Evolutionary conservation across 1,284 basidiomycete genomes (phyloP), one percentile per base, ranked within the genome.

Genomic region (Macrocystidia cucumis): DNA sequence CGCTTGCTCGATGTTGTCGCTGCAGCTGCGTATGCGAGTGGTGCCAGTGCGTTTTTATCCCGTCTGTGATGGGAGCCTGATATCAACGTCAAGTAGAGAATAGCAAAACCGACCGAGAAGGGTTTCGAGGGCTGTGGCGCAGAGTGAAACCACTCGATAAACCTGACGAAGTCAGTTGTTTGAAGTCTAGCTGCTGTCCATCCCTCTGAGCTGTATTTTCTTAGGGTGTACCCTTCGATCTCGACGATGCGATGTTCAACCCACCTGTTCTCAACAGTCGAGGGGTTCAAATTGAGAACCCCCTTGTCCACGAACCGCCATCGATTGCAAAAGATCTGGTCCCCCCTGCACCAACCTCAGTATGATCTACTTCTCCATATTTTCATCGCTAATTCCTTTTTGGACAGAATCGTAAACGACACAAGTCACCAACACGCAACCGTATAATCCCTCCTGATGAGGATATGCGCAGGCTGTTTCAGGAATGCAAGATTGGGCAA

Each of bases 181-280:
- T 27, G 19, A 9, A n/a, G n/a, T n/a, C n/a, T n/a, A n/a, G n/a
- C n/a, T n/a, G n/a, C n/a, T n/a, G n/a, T n/a, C n/a, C n/a, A n/a
- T n/a, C n/a, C n/a, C n/a, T n/a, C n/a, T n/a, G n/a, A n/a, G n/a
- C n/a, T n/a, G n/a, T n/a, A n/a, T n/a, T n/a, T n/a, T n/a, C n/a
- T n/a, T n/a, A 79, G 65, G 85, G 84, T 4, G 56, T 85, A 9
- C 85, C 84, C 0, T 78, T 88, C 42, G 75, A 86, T 44, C 72
- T 67, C 1, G 74, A 79, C 11, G 84, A 88, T 42, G 68, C 75
- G 0, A 85, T 88, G 77, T 80, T 87, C 48, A 78, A 72, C 44
- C 82, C 81, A 0, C 76, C 77, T 0, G 56, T 64, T 9, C 47
- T 51, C n/a, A n/a, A n/a, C 16, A 43, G 50, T 16, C 51, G 52